Evolutionary conservation across 441 rosid genomes (phyloP), one percentile per base, ranked within the genome.

Genomic region (Biscutella auriculata): DNA sequence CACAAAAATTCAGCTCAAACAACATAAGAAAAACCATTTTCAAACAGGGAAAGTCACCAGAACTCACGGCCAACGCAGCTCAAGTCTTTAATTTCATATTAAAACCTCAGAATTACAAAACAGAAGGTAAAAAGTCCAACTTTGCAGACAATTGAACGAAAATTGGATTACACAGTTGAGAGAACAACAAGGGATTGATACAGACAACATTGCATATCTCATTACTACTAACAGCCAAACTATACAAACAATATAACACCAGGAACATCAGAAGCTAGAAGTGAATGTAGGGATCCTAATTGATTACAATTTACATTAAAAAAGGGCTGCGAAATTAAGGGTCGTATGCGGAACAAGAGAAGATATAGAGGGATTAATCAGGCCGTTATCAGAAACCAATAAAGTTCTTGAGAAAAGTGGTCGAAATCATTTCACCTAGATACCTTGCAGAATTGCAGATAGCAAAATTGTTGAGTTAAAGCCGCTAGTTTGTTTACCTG

Each of bases 371-470:
- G 54, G 60, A 5, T 40, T 54, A 62, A 76, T 34, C 50, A 74
- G 41, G 68, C 82, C 70, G 46, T 58, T 75, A 62, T 74, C 17
- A 56, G 63, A 33, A 28, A 32, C 76, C 56, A 67, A 55, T 6
- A 77, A 58, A 60, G 77, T 27, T 61, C 76, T 78, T 47, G 74
- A 44, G 70, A 76, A 59, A 76, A 68, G 68, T 2, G 17, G 75
- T 5, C 10, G 83, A 73, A 63, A 85, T 87, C 95, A 82, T 82
- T 12, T 53, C 72, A 80, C 56, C 75, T 73, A 23, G n/a, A 56
- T 45, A 68, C 57, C 70, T 62, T 65, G 43, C 5, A 19, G 23
- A 19, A 69, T 62, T 65, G 43, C 5, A 19, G 23, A 19, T 19
- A 19, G 23, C 23, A 19, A 19, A 50, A 30, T 36, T 28, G 9